A percentile compares a stretch with the other conserved stretches of the same genome.
phyloP scores from a whole-genome alignment of 768 basidiomycete species.

The Boletus huronensis region DNA sequence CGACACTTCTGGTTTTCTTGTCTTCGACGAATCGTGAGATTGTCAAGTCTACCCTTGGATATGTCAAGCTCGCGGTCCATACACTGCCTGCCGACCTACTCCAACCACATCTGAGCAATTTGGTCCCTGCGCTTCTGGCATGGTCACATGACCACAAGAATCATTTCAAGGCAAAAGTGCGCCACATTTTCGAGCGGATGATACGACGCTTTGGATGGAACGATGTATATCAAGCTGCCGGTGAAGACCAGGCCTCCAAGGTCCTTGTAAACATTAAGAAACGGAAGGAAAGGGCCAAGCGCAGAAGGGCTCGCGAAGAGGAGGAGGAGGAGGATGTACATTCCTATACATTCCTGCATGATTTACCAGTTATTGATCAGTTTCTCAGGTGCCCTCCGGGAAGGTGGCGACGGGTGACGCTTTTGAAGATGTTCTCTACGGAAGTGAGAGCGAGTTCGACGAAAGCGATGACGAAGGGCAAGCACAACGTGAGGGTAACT shows the following conservation, averaged over 20 bases:
- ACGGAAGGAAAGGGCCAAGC: conserved; percentile 89
- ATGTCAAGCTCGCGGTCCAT: conserved; percentile 89
- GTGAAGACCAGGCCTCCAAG: conserved; percentile 80
- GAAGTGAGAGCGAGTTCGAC: conserved; percentile 88
- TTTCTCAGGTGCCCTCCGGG: conserved; percentile 37
- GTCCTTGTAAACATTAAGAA: conserved; percentile 94
- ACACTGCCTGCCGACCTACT: conserved; percentile 70
- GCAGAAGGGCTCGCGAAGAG: conserved; percentile 65
- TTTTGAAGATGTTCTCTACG: conserved; percentile 96
- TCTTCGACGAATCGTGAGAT: conserved; percentile 96
- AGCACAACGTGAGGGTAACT: conserved; percentile 26
- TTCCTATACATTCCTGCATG: neutral
- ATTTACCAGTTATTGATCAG: conserved; percentile 7
- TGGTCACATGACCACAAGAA: conserved; percentile 99
- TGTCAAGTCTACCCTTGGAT: conserved; percentile 94
- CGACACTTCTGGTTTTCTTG: conserved; percentile 86
- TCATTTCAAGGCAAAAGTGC: conserved; percentile 95
- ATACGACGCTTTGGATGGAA: conserved; percentile 88
- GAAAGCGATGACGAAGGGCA: conserved; percentile 62
- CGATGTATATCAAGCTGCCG: conserved; percentile 69
- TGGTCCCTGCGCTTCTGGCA: conserved; percentile 80
- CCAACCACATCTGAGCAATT: conserved; percentile 66
- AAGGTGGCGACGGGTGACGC: conserved; percentile 74
- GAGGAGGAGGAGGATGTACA: conserved; percentile 56
- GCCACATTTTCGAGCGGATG: conserved; percentile 96